Evolutionary conservation across 352 stramenopile species (phyloP), one percentile per base, ranked within the genome.

Genomic region (Lagenidium sp.): DNA sequence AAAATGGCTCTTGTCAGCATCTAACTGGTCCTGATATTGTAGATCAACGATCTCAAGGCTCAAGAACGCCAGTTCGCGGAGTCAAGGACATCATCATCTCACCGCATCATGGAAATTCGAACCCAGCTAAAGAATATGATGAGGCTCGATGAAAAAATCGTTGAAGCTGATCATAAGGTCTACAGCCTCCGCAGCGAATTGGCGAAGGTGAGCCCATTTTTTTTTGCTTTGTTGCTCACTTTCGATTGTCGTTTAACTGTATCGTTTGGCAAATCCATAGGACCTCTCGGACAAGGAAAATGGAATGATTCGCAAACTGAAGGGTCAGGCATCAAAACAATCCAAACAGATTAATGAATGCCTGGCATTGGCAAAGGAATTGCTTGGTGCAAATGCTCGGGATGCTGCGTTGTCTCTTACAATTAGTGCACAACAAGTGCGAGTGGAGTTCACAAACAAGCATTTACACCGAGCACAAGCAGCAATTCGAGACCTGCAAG

Each of bases 211-310:
- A 31, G 65, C 41, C n/a, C n/a, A n/a, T n/a, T n/a, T n/a, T n/a
- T n/a, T n/a, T n/a, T n/a, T n/a, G n/a, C n/a, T n/a, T n/a, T n/a
- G n/a, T n/a, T n/a, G n/a, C n/a, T n/a, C n/a, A n/a, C n/a, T n/a
- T n/a, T n/a, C n/a, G n/a, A n/a, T n/a, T n/a, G n/a, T n/a, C n/a
- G n/a, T n/a, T n/a, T n/a, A n/a, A n/a, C n/a, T n/a, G n/a, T n/a
- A n/a, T n/a, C n/a, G n/a, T n/a, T n/a, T n/a, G n/a, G n/a, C n/a
- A n/a, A n/a, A n/a, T n/a, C n/a, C n/a, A 41, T 24, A 87, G 71
- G 81, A 91, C 47, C 41, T 87, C 11, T 91, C 78, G 1, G 65
- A 76, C 13, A 88, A 84, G 32, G 73, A 91, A 35, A 74, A 87
- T 20, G 72, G 66, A 4, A 68, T 89, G 55, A 71, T 75, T 6